Conservation (phyloP, 1,139 yeast genomes). For the Hyphopichia fennica region DNA sequence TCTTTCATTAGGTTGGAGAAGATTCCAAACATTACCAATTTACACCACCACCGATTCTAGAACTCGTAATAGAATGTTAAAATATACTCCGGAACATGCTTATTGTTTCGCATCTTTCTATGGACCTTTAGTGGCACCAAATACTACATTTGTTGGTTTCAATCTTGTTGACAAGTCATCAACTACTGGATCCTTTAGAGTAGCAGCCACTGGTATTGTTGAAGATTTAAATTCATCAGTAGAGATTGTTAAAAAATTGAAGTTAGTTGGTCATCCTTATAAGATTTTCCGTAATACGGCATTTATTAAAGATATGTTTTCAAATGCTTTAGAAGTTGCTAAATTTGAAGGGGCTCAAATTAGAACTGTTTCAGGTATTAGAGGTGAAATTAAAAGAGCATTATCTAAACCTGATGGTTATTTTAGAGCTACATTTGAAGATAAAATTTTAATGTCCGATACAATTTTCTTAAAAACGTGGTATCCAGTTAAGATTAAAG, state of each 20-base stretch:
- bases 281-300: conserved; percentile 96
- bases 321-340: conserved; percentile 90
- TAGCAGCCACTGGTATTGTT: conserved; percentile 97
- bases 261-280: conserved; percentile 91
- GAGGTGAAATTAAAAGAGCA: conserved; percentile 97
- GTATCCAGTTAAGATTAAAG: conserved; percentile 91
- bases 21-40: conserved; percentile 94
- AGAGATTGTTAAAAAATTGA: conserved; percentile 93
- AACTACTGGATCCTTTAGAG: conserved; percentile 88
- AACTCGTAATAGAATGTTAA: conserved; percentile 96
- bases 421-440: conserved; percentile 97
- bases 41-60: conserved; percentile 97
- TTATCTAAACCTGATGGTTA: conserved; percentile 95
- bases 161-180: conserved; percentile 81
- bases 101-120: conserved; percentile 95
- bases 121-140: conserved; percentile 96
- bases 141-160: conserved; percentile 95
- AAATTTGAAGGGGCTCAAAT: conserved; percentile 97
- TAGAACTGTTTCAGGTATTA: conserved; percentile 92
- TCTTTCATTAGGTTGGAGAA: conserved; percentile 94
- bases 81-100: conserved; percentile 97
- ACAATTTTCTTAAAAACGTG: conserved; percentile 89
- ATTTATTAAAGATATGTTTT: conserved; percentile 94
- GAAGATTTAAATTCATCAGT: conserved; percentile 88
- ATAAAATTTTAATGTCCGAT: conserved; percentile 87